phyloP scores from a whole-genome alignment of 2,329 filamentous ascomycete species.

The Fusarium denticulatum region DNA sequence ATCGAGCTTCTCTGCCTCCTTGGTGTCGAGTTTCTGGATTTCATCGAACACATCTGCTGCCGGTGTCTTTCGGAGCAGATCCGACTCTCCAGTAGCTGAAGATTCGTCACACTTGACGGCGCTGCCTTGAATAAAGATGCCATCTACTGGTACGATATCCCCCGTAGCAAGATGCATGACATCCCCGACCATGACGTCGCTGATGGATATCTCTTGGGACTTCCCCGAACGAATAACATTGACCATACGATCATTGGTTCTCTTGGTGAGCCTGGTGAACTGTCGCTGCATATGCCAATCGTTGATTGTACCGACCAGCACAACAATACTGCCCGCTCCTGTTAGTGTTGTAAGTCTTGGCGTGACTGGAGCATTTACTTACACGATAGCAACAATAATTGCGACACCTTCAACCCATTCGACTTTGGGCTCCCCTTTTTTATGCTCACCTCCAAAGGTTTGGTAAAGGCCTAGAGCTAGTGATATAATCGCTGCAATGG shows the following conservation, averaged over 20 bases:
- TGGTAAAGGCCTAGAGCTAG: slow-evolving; percentile 77
- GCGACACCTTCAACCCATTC: slow-evolving; percentile 77
- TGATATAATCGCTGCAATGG: slow-evolving; percentile 74
- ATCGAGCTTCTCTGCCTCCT: slow-evolving; percentile 62
- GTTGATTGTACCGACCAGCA: slow-evolving; percentile 69
- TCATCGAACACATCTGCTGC: slow-evolving; percentile 67
- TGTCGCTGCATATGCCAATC: slow-evolving; percentile 76
- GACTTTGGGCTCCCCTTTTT: slow-evolving; percentile 61
- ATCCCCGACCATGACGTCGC: slow-evolving; percentile 75
- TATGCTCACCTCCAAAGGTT: slow-evolving; percentile 63
- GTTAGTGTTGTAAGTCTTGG: slow-evolving; percentile 42
- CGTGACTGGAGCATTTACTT: slow-evolving; percentile 43
- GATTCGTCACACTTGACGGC: slow-evolving; percentile 74
- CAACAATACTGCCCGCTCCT: slow-evolving; percentile 59
- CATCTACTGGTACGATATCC: slow-evolving; percentile 76
- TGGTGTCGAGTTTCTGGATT: slow-evolving; percentile 55
- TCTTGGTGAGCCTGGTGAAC: slow-evolving; percentile 69
- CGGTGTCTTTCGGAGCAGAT: slow-evolving; percentile 73
- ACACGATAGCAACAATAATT: slow-evolving; percentile 70
- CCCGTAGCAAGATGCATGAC: slow-evolving; percentile 75
- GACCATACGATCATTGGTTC: slow-evolving; percentile 72
- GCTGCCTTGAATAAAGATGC: slow-evolving; percentile 69
- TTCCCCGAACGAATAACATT: slow-evolving; percentile 75
- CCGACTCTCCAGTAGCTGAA: slow-evolving; percentile 78
- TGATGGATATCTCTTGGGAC: slow-evolving; percentile 69